Base-by-base conservation (phyloP, 768 basidiomycete genomes). In the Podaxis carcinomalis region DNA sequence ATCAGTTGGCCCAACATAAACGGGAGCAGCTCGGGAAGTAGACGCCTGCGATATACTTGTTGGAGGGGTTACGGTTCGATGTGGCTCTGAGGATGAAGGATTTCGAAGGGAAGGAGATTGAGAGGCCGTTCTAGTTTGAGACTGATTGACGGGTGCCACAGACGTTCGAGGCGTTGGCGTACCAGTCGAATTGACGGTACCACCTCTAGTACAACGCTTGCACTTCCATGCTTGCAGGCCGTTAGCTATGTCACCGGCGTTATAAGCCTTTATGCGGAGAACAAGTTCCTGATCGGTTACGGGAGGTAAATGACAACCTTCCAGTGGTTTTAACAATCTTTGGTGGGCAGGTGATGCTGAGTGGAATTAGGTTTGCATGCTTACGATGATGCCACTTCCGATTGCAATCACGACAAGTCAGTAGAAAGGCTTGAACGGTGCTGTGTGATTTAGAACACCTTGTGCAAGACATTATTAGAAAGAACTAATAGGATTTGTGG, bases 291-390 rank as follows among this genome's bases (percentile, higher is more conserved):
- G 23, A 63, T 78, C 75, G 5, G 65, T 14, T 9, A 79, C 66
- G 7, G 69, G 69, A 1, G 78, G 78, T 25, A 55, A 50, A 64
- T 78, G 78, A 61, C 75, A 76, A 40, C 75, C 76, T 77, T 54
- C 10, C 59, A 27, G 27, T 21, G 7, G 13, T 36, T 59, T 28
- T 36, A 57, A 51, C 36, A 53, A 25, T 39, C 16, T n/a, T 52
- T 32, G 14, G 35, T 51, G 44, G 28, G 44, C 19, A 42, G 3
- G 46, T 35, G 16, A 6, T 47, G 11, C 10, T 21, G 11, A 14
- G 21, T 5, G 19, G 21, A 11, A 27, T 25, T 13, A 21, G 47
- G 23, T 11, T 23, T 27, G 9, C 47, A 27, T 25, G 66, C 73
- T 56, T 59, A 76, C 75, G 69, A 57, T 79, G 78, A 57, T 79